Percentiles rank a stretch among this genome's conserved stretches.
phyloP scores from a whole-genome alignment of 2,329 filamentous ascomycete genomes.

The Metarhizium rileyi region DNA sequence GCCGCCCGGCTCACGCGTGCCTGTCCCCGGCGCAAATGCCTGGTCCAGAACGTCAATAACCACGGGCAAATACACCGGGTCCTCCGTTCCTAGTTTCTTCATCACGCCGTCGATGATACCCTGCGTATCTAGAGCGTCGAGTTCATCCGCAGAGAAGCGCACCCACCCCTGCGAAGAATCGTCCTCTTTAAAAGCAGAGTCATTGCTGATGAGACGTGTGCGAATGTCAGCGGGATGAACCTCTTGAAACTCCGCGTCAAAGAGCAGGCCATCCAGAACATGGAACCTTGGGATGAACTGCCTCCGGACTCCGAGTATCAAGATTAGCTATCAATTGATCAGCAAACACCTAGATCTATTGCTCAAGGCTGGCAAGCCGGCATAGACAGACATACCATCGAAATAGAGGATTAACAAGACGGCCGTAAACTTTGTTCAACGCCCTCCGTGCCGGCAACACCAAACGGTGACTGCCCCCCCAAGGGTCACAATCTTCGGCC shows the following conservation, averaged over 20 bases:
- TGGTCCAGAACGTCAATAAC: constrained; percentile 42
- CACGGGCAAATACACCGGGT: constrained; percentile 63
- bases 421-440: constrained; percentile 50
- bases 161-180: constrained; percentile 70
- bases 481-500: constrained; percentile 54
- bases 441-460: constrained; percentile 60
- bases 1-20: constrained; percentile 75
- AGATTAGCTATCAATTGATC: no score
- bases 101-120: constrained; percentile 66
- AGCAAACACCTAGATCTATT: no score
- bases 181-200: constrained; percentile 60
- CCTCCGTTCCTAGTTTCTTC: constrained; percentile 60
- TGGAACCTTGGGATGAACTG: constrained; percentile 79
- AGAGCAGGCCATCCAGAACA: constrained; percentile 87
- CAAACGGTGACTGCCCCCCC: constrained; percentile 66
- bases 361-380: background rate
- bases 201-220: constrained; percentile 59
- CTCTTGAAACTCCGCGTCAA: constrained; percentile 57
- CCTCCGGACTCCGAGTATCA: constrained; percentile 72
- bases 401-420: constrained; percentile 64
- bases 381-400: constrained; percentile 33
- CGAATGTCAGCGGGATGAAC: constrained; percentile 81
- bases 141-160: constrained; percentile 71
- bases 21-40: constrained; percentile 37
- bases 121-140: constrained; percentile 67